Evolutionary conservation across 2,329 filamentous ascomycete species (phyloP).

Genomic region (Nakataea oryzae): DNA sequence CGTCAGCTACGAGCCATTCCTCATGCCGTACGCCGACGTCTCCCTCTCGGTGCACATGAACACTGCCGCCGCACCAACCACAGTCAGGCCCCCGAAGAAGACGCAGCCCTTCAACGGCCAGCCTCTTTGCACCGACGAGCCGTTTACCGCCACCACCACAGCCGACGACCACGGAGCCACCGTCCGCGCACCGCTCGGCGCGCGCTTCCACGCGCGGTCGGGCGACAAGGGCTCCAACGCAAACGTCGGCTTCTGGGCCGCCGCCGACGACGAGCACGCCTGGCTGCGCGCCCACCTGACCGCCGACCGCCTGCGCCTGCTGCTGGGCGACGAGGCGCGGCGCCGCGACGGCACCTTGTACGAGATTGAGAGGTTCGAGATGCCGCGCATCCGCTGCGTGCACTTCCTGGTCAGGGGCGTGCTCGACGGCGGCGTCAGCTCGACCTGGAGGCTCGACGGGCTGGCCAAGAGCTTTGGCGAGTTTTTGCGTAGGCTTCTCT

Average conservation of each 20-base stretch:
- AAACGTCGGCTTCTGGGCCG: slow-evolving; percentile 24
- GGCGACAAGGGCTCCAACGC: slow-evolving; percentile 23
- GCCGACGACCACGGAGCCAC: slow-evolving; percentile 7
- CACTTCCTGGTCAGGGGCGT: slow-evolving; percentile 28
- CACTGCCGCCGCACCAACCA: neutral
- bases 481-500: slow-evolving; percentile 8
- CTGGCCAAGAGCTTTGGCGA: slow-evolving; percentile 42
- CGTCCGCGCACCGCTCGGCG: slow-evolving; percentile 15
- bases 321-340: slow-evolving; percentile 33
- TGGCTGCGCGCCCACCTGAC: slow-evolving; percentile 28
- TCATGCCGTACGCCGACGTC: slow-evolving; percentile 8
- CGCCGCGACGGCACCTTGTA: slow-evolving; percentile 13
- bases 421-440: slow-evolving; percentile 33
- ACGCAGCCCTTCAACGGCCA: neutral
- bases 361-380: slow-evolving; percentile 33
- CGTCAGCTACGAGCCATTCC: slow-evolving; percentile 21
- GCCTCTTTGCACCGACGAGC: neutral
- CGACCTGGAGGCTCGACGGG: slow-evolving; percentile 32
- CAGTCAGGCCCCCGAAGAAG: neutral
- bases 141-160: too few relatives aligned
- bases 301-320: slow-evolving; percentile 19
- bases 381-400: slow-evolving; percentile 20
- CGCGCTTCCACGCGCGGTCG: slow-evolving; percentile 18
- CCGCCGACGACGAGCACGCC: slow-evolving; percentile 24
- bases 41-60: slow-evolving; percentile 5